Conservation (phyloP, 1,284 basidiomycete species). For the Leccinum griseonigrum region DNA sequence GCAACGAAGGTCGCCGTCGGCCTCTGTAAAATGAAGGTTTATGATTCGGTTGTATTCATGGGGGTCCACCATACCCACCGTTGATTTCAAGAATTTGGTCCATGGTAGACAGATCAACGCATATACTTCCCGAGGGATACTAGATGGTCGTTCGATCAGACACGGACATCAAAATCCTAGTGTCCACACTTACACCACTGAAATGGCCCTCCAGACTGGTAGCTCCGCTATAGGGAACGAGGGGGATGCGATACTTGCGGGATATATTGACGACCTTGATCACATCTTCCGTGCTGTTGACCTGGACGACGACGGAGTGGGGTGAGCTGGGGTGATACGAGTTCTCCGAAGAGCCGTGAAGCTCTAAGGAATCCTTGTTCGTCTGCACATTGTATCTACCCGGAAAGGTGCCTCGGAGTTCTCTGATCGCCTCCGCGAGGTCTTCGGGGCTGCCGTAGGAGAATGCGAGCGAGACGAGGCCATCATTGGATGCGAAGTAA, state of each 20-base stretch:
- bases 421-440: constrained; percentile 51
- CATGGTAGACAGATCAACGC: constrained; percentile 65
- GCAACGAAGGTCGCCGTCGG: constrained; percentile 71
- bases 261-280: constrained; percentile 58
- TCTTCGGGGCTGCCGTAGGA: constrained; percentile 48
- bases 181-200: constrained; percentile 34
- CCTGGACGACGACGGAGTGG: constrained; percentile 60
- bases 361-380: constrained; percentile 46
- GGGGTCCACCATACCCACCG: constrained; percentile 26
- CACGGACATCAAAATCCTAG: not conserved
- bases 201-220: constrained; percentile 56
- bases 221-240: constrained; percentile 59
- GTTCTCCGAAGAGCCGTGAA: constrained; percentile 65
- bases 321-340: constrained; percentile 66
- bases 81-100: constrained; percentile 56
- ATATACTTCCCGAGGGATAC: constrained; percentile 59
- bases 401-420: constrained; percentile 49
- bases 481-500: not conserved
- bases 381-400: constrained; percentile 46
- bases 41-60: not conserved
- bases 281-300: constrained; percentile 53
- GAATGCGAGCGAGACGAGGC: constrained; percentile 8
- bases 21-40: constrained; percentile 34
- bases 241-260: constrained; percentile 50
- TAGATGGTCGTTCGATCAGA: constrained; percentile 17